phyloP scores from a whole-genome alignment of 2,329 filamentous ascomycete species.

The Pestalotiopsis sp. region DNA sequence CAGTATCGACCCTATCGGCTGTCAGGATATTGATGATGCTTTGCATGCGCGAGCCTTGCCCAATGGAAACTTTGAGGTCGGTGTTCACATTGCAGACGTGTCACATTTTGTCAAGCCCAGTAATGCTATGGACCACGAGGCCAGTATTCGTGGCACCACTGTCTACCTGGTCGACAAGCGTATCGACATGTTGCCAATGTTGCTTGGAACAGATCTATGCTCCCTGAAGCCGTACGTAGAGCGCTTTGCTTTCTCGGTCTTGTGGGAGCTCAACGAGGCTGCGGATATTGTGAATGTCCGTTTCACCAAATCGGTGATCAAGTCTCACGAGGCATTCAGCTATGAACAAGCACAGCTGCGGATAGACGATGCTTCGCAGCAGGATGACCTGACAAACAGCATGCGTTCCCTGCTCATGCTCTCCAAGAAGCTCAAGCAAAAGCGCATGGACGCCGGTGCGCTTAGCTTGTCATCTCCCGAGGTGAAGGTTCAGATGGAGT shows the following conservation, averaged over 20 bases:
- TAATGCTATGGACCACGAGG: conserved; percentile 96
- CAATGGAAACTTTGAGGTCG: conserved; percentile 94
- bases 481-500: conserved; percentile 93
- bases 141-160: conserved; percentile 90
- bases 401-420: conserved; percentile 87
- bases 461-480: conserved; percentile 97
- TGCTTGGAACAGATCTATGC: conserved; percentile 93
- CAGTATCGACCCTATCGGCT: conserved; percentile 95
- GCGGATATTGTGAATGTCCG: conserved; percentile 83
- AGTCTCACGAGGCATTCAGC: conserved; percentile 94
- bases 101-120: conserved; percentile 97
- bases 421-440: conserved; percentile 90
- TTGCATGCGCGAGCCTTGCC: conserved; percentile 82
- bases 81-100: conserved; percentile 98
- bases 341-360: conserved; percentile 95
- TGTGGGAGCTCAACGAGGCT: conserved; percentile 86
- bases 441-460: conserved; percentile 94
- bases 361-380: conserved; percentile 86
- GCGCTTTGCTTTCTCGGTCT: conserved; percentile 80
- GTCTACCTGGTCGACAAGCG: conserved; percentile 98
- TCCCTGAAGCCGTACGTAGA: conserved; percentile 98
- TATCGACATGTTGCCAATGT: conserved; percentile 98
- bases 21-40: conserved; percentile 97
- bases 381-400: conserved; percentile 85
- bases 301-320: conserved; percentile 98